A percentile compares a stretch with the other conserved stretches of the same genome.
Evolutionary conservation across 164 flowering plant species (phyloP).

Genomic region (Nymphaea colorata): DNA sequence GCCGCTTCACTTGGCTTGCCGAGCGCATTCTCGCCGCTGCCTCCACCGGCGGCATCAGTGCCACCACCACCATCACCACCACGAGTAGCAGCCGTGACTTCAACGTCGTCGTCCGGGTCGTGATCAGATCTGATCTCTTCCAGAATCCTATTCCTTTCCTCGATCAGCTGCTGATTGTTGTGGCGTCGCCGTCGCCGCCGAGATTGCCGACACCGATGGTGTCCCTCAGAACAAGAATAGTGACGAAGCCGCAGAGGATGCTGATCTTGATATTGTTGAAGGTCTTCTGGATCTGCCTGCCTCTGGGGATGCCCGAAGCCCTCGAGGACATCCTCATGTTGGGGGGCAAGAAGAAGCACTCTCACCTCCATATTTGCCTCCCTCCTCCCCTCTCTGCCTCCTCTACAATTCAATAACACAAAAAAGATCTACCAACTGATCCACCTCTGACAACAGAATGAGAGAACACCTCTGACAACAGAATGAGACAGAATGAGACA

Average conservation of each 20-base stretch:
- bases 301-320: not conserved
- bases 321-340: not conserved
- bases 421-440: no score
- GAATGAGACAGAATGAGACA: no score
- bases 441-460: no score
- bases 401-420: no score
- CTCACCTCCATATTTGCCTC: no score
- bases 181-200: slow-evolving; percentile 24
- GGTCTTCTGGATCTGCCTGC: slow-evolving; percentile 60
- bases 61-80: not conserved
- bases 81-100: slow-evolving; percentile 2
- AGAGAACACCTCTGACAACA: no score
- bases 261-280: slow-evolving; percentile 86
- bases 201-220: slow-evolving; percentile 69
- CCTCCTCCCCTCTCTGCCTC: no score
- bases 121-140: slow-evolving; percentile 70
- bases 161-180: slow-evolving; percentile 36
- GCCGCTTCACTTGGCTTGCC: not conserved
- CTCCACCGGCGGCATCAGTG: no score
- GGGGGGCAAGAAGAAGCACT: no score
- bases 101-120: slow-evolving; percentile 23
- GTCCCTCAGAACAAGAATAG: slow-evolving; percentile 83
- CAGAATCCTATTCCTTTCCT: slow-evolving; percentile 42
- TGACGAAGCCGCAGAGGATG: slow-evolving; percentile 76
- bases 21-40: no score